Percentiles rank a stretch among this genome's conserved stretches.
Conservation (phyloP, 257 asterid species). For the Penstemon eatonii region DNA sequence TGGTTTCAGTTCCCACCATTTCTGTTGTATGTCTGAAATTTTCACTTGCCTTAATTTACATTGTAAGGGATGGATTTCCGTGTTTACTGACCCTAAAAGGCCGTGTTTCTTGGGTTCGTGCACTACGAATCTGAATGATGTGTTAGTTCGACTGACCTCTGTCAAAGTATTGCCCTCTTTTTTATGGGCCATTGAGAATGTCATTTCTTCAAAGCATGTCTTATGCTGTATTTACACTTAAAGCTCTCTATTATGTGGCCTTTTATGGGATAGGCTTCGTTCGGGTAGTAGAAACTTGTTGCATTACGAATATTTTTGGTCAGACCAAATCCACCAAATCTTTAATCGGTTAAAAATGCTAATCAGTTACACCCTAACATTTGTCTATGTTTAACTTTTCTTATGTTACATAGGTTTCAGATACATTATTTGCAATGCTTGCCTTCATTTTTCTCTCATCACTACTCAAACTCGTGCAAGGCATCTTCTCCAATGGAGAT, state of each 20-base stretch:
- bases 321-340: no score
- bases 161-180: conserved; percentile 36
- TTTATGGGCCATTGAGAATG: conserved; percentile 44
- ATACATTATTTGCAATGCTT: conserved; percentile 45
- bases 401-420: conserved; percentile 41
- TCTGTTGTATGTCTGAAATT: conserved; percentile 25
- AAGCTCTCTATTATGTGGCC: conserved; percentile 26
- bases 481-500: no score
- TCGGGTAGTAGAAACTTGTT: conserved; percentile 29
- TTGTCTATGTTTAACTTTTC: not conserved
- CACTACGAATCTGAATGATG: conserved; percentile 41
- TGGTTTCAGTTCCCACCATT: conserved; percentile 65
- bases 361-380: not conserved
- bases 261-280: conserved; percentile 31
- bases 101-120: conserved; percentile 48
- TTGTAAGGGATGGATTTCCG: conserved; percentile 53
- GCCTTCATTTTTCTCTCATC: conserved; percentile 42
- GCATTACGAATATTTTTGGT: not conserved
- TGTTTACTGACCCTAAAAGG: conserved; percentile 32
- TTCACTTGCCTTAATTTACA: conserved; percentile 49
- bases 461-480: conserved; percentile 41
- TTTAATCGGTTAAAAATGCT: no score
- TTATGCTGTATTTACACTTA: conserved; percentile 28
- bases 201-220: conserved; percentile 38
- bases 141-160: not conserved